phyloP scores from a whole-genome alignment of 306 rosid species.

The Citrullus amarus region DNA sequence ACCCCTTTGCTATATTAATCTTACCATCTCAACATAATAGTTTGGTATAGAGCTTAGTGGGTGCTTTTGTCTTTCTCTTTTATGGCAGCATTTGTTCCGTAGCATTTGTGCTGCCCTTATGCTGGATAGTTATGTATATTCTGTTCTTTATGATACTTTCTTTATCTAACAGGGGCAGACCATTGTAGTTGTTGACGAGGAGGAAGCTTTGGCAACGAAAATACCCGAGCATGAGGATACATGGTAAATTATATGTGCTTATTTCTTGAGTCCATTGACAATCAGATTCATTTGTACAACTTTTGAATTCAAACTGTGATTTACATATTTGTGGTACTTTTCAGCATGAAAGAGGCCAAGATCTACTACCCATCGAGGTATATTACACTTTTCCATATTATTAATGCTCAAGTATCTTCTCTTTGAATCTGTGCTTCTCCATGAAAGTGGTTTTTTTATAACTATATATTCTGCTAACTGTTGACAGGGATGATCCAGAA shows the following conservation, averaged over 20 bases:
- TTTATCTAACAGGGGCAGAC: constrained; percentile 35
- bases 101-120: background rate
- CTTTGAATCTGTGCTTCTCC: background rate
- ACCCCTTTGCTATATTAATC: background rate
- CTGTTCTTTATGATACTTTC: background rate
- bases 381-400: background rate
- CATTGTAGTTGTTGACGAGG: constrained; percentile 71
- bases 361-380: constrained; percentile 92
- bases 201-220: constrained; percentile 31
- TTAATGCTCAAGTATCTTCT: background rate
- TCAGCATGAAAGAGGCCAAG: constrained; percentile 60
- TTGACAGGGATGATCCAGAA: constrained; percentile 80
- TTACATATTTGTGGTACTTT: constrained; percentile 14
- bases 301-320: background rate
- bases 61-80: background rate
- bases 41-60: background rate
- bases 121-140: background rate
- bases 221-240: constrained; percentile 33
- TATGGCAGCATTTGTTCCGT: background rate
- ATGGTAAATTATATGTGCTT: constrained; percentile 27
- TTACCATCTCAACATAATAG: background rate
- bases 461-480: constrained; percentile 14
- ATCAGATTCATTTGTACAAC: background rate
- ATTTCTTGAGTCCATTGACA: background rate
- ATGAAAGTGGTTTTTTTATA: too few species aligned